Base-by-base conservation (phyloP, 2,329 filamentous ascomycete species). In the Hypoxylon sp. region DNA sequence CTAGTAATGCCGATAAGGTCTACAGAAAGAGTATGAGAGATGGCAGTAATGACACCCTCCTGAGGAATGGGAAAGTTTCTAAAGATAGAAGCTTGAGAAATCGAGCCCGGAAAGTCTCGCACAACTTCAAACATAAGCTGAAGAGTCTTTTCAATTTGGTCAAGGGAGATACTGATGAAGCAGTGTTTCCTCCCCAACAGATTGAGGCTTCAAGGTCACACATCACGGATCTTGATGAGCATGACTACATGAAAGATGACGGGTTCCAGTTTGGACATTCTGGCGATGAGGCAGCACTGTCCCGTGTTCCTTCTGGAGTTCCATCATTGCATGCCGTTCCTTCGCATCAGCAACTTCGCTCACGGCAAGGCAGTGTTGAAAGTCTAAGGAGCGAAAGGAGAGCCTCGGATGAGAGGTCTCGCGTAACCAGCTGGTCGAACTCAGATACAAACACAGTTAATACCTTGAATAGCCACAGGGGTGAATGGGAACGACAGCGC, bases 401-500 rank as follows among this genome's bases (percentile, higher is more conserved):
- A 55, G 74, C 73, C 0, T 81, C 78, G 13, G 85, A 87, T 42
- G 85, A 88, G 19, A 87, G 82, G 70, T 91, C 89, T n/a, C 82
- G 91, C 21, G 87, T 92, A 55, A 92, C 91, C 1, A 93, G 91
- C 76, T 93, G 91, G 91, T 87, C 86, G 3, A 88, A 89, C 67
- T 92, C 91, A 0, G 87, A 86, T 1, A 82, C 84, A 1, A 85
- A 85, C 62, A 88, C 86, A 2, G 84, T 87, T 2, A 79, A 84
- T 5, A 87, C 76, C 65, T 84, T 81, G 65, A 82, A 65, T 56
- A 80, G 69, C 62, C 76, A 60, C 48, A 79, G 65, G 17, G 79
- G 75, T 1, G 84, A 87, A 66, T 79, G 85, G 82, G 82, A 87
- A 65, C 77, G 81, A 17, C 86, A 91, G 73, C 84, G 88, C 1